A percentile compares a stretch with the other conserved stretches of the same genome.
phyloP scores from a whole-genome alignment of 1,284 basidiomycete species.

The Tremellales sp. region DNA sequence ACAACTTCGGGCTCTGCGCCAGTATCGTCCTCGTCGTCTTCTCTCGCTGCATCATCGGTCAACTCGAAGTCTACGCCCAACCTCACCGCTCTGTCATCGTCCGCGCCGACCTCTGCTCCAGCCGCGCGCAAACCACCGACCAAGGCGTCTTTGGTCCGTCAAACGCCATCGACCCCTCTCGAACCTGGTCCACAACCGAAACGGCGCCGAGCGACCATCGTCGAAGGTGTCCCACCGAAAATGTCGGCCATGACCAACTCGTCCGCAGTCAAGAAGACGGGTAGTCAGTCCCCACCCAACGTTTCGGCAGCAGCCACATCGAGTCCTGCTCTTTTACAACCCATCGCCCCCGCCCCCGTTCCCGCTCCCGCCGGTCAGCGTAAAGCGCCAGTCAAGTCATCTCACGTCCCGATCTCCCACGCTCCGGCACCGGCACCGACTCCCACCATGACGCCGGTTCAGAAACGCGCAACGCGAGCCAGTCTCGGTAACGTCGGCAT shows the following conservation, averaged over 20 bases:
- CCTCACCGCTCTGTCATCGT: slow-evolving; percentile 15
- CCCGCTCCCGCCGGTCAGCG: too few relatives aligned
- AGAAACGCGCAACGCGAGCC: slow-evolving; percentile 18
- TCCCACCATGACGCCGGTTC: slow-evolving; percentile 3
- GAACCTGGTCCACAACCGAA: slow-evolving; percentile 41
- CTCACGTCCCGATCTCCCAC: too few relatives aligned
- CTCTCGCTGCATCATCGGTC: slow-evolving; percentile 9
- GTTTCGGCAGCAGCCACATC: neutral
- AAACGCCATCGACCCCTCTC: slow-evolving; percentile 28
- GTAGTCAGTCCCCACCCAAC: neutral
- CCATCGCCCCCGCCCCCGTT: slow-evolving; percentile 4
- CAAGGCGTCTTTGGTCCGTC: slow-evolving; percentile 35
- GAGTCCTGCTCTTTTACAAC: neutral
- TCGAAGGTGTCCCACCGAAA: slow-evolving; percentile 11
- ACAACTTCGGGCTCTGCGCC: neutral
- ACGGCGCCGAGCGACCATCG: slow-evolving; percentile 36
- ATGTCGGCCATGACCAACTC: slow-evolving; percentile 1
- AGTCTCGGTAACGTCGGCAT: slow-evolving; percentile 16
- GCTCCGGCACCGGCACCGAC: slow-evolving; percentile 6
- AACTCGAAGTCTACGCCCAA: slow-evolving; percentile 33
- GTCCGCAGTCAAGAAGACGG: slow-evolving; percentile 6
- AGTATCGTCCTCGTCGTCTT: neutral
- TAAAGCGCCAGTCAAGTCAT: too few relatives aligned
- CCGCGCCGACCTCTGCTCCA: slow-evolving; percentile 5
- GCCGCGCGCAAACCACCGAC: neutral